phyloP scores from a whole-genome alignment of 1,284 basidiomycete species.

The Paramarasmius palmivorus region DNA sequence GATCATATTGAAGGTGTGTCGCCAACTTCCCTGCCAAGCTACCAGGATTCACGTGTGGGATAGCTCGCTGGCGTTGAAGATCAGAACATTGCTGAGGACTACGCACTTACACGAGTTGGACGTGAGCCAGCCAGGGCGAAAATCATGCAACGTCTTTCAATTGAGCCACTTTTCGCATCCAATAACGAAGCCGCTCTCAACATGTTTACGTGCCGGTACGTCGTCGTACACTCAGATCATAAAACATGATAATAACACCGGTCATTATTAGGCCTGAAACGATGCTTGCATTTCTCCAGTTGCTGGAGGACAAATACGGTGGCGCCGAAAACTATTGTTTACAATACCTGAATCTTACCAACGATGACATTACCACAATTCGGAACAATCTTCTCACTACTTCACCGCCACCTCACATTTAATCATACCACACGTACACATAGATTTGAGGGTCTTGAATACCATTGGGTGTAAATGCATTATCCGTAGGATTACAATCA shows the following conservation, averaged over 20 bases:
- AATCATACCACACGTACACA: neutral
- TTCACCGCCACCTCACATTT: slow-evolving; percentile 19
- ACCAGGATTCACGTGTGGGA: neutral
- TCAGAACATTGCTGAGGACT: slow-evolving; percentile 67
- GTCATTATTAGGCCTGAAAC: slow-evolving; percentile 54
- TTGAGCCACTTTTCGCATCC: slow-evolving; percentile 69
- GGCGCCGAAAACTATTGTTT: slow-evolving; percentile 68
- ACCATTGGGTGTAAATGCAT: neutral
- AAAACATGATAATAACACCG: slow-evolving; percentile 10
- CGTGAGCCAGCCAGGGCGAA: slow-evolving; percentile 72
- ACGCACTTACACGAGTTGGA: slow-evolving; percentile 71
- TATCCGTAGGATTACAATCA: neutral
- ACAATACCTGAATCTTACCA: slow-evolving; percentile 50
- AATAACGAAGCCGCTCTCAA: slow-evolving; percentile 73
- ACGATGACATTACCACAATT: slow-evolving; percentile 60
- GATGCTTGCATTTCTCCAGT: slow-evolving; percentile 64
- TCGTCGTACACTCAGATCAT: slow-evolving; percentile 2
- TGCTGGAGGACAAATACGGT: slow-evolving; percentile 62
- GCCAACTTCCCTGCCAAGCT: no score
- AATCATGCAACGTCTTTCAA: slow-evolving; percentile 64
- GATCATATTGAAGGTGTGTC: slow-evolving; percentile 63
- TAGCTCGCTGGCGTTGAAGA: slow-evolving; percentile 72
- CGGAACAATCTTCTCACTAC: slow-evolving; percentile 56
- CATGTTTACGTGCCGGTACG: slow-evolving; percentile 75
- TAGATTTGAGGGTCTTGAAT: neutral